Base-by-base conservation (phyloP, 129 eudicot genomes). In the Centaurea solstitialis region DNA sequence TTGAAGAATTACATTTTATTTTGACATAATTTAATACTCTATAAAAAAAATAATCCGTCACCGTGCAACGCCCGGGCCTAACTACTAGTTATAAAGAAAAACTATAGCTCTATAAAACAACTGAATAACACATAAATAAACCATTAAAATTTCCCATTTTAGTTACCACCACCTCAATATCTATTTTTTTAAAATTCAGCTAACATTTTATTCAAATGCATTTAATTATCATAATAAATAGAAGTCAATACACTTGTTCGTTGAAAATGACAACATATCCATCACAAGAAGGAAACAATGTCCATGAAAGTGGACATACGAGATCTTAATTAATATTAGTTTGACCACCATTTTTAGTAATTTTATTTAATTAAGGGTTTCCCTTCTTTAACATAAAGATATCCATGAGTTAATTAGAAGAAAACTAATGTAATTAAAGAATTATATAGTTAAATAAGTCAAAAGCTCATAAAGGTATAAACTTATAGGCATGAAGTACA, bases 231-330 rank as follows among this genome's bases (percentile, higher is more conserved):
- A 5, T 21, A 70, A 35, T 20, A 53, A 79, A 53, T 57, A 6
- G 13, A 81, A 17, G 69, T 74, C 84, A 74, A 81, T n/a, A 68
- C 80, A 66, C 69, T 81, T 74, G 59, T 24, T 38, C 39, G 77
- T 24, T 30, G 83, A 72, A 72, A 39, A 80, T 64, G 83, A 72
- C 73, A 72, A 81, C 85, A 35, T 43, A 65, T 22, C 85, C 85
- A 81, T 68, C 70, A 74, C 57, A 73, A 74, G n/a, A 67, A 81
- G 85, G 85, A 81, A 81, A 47, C 75, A 47, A 47, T 81, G 75
- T 47, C 79, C 80, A 24, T 38, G 79, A 43, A 81, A 81, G 79
- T 67, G 75, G 70, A 22, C 75, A 81, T 80, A 43, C 13, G 85
- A 74, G 80, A 81, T 73, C 84, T 79, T 43, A 74, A 81, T 57